A percentile compares a stretch with the other conserved stretches of the same genome.
These are phyloP conservation scores for Lachnellula occidentalis DNA, from an alignment of 2,329 filamentous ascomycete species.

Conservation along the genomic window DNA sequence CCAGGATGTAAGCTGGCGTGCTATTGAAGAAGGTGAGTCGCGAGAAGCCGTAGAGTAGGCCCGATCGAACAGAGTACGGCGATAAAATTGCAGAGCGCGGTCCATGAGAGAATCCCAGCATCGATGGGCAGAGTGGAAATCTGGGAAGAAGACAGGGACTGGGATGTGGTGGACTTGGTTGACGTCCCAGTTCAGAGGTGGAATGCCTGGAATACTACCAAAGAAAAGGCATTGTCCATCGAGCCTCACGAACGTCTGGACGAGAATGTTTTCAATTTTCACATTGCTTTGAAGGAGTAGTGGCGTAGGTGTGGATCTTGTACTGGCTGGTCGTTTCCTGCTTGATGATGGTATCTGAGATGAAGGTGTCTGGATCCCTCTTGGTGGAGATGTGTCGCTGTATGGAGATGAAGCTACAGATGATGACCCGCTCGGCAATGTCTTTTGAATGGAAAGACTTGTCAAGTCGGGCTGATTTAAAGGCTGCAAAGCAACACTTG, in stretches of 20 bases:
- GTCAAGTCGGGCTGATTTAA: not conserved
- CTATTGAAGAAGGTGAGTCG: slow-evolving; percentile 15
- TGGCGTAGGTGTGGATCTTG: slow-evolving; percentile 14
- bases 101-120: slow-evolving; percentile 30
- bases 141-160: slow-evolving; percentile 22
- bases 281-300: slow-evolving; percentile 23
- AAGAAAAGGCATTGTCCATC: slow-evolving; percentile 27
- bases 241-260: slow-evolving; percentile 26
- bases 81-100: slow-evolving; percentile 25
- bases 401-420: slow-evolving; percentile 4
- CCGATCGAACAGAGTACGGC: slow-evolving; percentile 22
- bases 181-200: slow-evolving; percentile 27
- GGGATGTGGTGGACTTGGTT: slow-evolving; percentile 23
- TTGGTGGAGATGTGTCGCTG: slow-evolving; percentile 3
- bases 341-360: slow-evolving; percentile 11
- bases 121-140: slow-evolving; percentile 22
- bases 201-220: slow-evolving; percentile 23
- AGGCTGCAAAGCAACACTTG: not conserved
- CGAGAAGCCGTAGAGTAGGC: slow-evolving; percentile 13
- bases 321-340: slow-evolving; percentile 17
- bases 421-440: not conserved
- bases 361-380: slow-evolving; percentile 3
- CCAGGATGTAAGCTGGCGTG: slow-evolving; percentile 12
- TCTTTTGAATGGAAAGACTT: not conserved
- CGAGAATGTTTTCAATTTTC: slow-evolving; percentile 26